These are phyloP conservation scores for Trametes polyzona DNA, from an alignment of 1,284 basidiomycete genomes.

Conservation along the genomic window DNA sequence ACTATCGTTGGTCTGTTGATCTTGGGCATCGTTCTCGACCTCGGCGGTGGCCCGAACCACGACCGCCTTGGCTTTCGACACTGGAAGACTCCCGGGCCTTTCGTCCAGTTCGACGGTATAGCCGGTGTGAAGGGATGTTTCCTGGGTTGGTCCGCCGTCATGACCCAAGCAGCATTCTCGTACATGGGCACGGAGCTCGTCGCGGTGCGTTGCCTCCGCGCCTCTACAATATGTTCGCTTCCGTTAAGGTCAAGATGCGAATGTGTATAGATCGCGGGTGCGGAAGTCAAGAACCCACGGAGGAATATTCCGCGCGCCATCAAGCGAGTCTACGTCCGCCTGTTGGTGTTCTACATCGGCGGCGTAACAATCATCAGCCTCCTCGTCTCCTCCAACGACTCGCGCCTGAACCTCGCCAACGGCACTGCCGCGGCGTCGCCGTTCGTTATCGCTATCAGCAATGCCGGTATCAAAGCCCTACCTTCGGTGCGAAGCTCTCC, in stretches of 20 bases:
- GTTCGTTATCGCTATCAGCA: slow-evolving; percentile 81
- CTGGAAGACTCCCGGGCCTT: slow-evolving; percentile 71
- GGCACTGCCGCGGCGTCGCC: slow-evolving; percentile 78
- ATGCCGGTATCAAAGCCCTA: slow-evolving; percentile 74
- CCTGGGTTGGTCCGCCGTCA: slow-evolving; percentile 68
- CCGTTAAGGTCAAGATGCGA: not conserved
- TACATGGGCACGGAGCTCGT: slow-evolving; percentile 87
- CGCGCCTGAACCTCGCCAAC: slow-evolving; percentile 53
- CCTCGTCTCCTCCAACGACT: slow-evolving; percentile 72
- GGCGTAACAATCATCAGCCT: slow-evolving; percentile 67
- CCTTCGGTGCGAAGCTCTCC: slow-evolving; percentile 50
- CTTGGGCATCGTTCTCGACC: slow-evolving; percentile 67
- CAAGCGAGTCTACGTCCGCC: slow-evolving; percentile 57
- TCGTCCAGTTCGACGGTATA: slow-evolving; percentile 60
- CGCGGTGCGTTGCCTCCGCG: slow-evolving; percentile 52
- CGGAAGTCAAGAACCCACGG: slow-evolving; percentile 35
- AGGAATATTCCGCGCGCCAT: slow-evolving; percentile 48
- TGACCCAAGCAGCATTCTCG: slow-evolving; percentile 82
- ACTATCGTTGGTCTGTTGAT: slow-evolving; percentile 66
- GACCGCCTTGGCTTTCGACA: slow-evolving; percentile 44
- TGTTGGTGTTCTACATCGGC: slow-evolving; percentile 41
- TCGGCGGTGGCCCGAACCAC: slow-evolving; percentile 64
- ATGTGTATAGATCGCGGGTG: slow-evolving; percentile 31
- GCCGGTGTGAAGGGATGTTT: slow-evolving; percentile 65
- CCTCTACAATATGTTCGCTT: not conserved